Evolutionary conservation across 768 basidiomycete species (phyloP).

Genomic region (Rhodosporidiobolus sp.): DNA sequence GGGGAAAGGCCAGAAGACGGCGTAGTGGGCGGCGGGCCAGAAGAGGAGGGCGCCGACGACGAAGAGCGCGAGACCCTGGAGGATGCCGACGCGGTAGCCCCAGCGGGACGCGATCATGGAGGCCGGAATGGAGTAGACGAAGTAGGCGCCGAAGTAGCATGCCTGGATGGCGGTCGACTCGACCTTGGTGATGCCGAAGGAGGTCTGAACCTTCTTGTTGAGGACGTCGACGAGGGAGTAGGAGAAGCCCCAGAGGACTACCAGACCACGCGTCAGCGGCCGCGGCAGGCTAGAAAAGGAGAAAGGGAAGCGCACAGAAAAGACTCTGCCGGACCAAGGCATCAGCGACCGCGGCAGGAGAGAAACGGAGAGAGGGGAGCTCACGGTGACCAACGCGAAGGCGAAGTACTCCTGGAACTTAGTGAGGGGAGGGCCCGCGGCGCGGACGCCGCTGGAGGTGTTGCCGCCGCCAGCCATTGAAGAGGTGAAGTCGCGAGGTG

Average conservation of each 20-base stretch:
- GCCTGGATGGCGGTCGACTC: slow-evolving; percentile 72
- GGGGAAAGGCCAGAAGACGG: slow-evolving; percentile 50
- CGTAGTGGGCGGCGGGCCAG: slow-evolving; percentile 69
- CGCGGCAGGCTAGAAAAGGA: slow-evolving; percentile 3
- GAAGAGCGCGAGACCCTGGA: slow-evolving; percentile 46
- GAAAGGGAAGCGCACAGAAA: too few relatives aligned
- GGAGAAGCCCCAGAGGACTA: slow-evolving; percentile 29
- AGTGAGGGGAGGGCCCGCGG: slow-evolving; percentile 53
- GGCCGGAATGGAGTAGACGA: slow-evolving; percentile 47
- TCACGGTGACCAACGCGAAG: slow-evolving; percentile 63
- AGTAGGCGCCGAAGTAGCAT: slow-evolving; percentile 54
- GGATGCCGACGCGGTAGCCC: slow-evolving; percentile 28
- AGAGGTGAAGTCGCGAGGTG: slow-evolving; percentile 55
- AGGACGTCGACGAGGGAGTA: slow-evolving; percentile 45
- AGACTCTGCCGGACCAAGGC: too few relatives aligned
- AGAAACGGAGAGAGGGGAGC: background rate
- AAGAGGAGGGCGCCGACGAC: slow-evolving; percentile 66
- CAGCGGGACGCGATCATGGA: slow-evolving; percentile 59
- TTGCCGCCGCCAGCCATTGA: slow-evolving; percentile 47
- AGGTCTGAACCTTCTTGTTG: slow-evolving; percentile 65
- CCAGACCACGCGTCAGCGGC: too few relatives aligned
- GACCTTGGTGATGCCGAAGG: slow-evolving; percentile 65
- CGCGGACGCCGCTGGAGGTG: slow-evolving; percentile 49
- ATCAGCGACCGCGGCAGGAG: too few relatives aligned
- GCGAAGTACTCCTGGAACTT: slow-evolving; percentile 50